Conservation (phyloP, 2,329 filamentous ascomycete genomes). For the Cryphonectria carpinicola region DNA sequence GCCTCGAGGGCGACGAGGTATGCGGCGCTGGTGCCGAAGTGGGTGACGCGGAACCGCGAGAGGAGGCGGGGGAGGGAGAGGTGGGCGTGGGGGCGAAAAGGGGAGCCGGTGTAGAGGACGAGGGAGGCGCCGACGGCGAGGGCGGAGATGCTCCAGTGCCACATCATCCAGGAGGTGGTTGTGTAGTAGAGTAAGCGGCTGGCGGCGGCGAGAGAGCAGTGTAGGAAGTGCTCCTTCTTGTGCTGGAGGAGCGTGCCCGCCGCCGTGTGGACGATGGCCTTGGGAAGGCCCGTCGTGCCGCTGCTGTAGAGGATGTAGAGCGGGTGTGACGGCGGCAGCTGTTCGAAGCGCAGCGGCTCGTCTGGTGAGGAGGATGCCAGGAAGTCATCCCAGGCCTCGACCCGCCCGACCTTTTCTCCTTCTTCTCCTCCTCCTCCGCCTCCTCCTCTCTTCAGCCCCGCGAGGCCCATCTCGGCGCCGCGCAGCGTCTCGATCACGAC, state of each 20-base stretch:
- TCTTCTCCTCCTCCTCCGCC: constrained; percentile 31
- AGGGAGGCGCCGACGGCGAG: constrained; percentile 82
- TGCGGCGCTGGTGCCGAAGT: constrained; percentile 93
- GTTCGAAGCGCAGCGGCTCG: constrained; percentile 66
- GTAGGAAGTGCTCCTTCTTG: constrained; percentile 93
- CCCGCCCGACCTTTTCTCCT: constrained; percentile 43
- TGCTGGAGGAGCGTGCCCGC: constrained; percentile 91
- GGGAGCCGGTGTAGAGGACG: constrained; percentile 89
- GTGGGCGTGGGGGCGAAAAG: constrained; percentile 79
- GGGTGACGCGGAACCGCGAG: constrained; percentile 79
- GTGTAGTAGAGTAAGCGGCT: constrained; percentile 91
- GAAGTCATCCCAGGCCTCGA: constrained; percentile 51
- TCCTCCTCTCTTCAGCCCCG: constrained; percentile 42
- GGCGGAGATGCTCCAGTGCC: constrained; percentile 92
- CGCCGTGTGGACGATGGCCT: constrained; percentile 92
- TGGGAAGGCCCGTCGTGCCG: constrained; percentile 84
- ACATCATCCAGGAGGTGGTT: constrained; percentile 99
- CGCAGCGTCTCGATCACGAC: constrained; percentile 74
- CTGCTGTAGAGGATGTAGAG: constrained; percentile 94
- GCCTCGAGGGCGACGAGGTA: constrained; percentile 92
- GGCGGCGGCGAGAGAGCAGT: constrained; percentile 74
- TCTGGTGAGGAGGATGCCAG: constrained; percentile 47
- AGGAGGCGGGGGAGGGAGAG: constrained; percentile 83
- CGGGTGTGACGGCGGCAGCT: constrained; percentile 82
- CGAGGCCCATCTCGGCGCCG: constrained; percentile 46